phyloP scores from a whole-genome alignment of 371 early-diverging fungal genomes.

The Capillidium rhysosporum region DNA sequence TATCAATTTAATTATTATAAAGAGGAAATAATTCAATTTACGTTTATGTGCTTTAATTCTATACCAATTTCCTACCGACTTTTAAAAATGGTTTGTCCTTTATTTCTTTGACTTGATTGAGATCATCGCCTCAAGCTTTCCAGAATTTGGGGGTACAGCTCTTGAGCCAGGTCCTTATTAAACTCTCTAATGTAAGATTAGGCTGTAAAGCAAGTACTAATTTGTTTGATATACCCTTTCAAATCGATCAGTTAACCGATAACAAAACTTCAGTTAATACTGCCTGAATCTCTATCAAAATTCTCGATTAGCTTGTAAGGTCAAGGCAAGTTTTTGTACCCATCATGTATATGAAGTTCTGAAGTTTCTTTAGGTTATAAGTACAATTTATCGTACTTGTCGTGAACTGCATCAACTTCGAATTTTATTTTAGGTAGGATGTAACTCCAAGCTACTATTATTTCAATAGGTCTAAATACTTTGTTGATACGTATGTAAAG shows the following conservation, averaged over 20 bases:
- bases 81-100: too few species aligned
- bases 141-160: neutral
- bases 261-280: neutral
- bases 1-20: too few species aligned
- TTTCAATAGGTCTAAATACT: neutral
- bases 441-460: conserved; percentile 2
- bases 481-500: neutral
- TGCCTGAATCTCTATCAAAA: neutral
- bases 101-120: too few species aligned
- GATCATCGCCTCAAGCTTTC: conserved; percentile 3
- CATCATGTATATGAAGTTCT: neutral
- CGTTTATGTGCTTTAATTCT: too few species aligned
- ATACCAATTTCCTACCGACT: too few species aligned
- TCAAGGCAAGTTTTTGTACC: neutral
- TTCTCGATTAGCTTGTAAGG: neutral
- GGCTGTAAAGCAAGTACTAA: neutral
- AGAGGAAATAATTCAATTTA: too few species aligned
- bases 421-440: neutral
- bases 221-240: neutral
- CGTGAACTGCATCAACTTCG: neutral
- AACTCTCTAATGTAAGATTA: neutral
- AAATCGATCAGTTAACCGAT: neutral
- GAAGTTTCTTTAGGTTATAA: neutral
- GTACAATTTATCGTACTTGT: neutral
- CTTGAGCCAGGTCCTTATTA: neutral